A percentile compares a stretch with the other conserved stretches of the same genome.
phyloP scores from a whole-genome alignment of 1,139 yeast genomes.

The Hemisphaericaspora subhashii region DNA sequence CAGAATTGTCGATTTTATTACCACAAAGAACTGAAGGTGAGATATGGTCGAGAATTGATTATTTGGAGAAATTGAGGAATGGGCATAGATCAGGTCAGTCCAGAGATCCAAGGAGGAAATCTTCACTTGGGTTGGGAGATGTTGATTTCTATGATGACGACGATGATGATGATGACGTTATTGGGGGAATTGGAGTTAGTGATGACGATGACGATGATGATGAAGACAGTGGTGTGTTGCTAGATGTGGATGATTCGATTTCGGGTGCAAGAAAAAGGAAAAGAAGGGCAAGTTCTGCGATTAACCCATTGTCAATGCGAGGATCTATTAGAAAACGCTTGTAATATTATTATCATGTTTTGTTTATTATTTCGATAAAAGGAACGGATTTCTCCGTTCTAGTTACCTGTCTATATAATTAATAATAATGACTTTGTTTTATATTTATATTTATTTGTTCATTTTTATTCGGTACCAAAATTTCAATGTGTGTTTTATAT shows the following conservation, averaged over 20 bases:
- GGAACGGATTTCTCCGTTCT: neutral
- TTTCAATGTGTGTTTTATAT: neutral
- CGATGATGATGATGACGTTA: constrained; percentile 41
- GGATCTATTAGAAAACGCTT: constrained; percentile 12
- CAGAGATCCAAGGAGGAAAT: constrained; percentile 32
- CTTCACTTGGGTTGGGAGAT: constrained; percentile 46
- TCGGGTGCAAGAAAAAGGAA: constrained; percentile 28
- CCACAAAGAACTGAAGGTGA: constrained; percentile 77
- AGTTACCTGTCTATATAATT: neutral
- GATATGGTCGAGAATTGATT: constrained; percentile 61
- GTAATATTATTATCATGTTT: neutral
- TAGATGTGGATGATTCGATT: constrained; percentile 39
- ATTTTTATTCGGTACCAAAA: neutral
- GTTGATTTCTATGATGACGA: constrained; percentile 49
- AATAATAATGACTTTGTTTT: neutral
- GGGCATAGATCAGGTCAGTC: constrained; percentile 40
- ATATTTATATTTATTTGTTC: constrained; percentile 2
- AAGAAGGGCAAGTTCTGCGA: constrained; percentile 46
- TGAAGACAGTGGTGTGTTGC: constrained; percentile 28
- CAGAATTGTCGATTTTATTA: constrained; percentile 70
- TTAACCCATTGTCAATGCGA: constrained; percentile 39
- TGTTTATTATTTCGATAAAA: neutral
- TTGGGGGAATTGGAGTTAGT: constrained; percentile 38
- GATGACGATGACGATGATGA: constrained; percentile 34
- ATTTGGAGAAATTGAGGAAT: constrained; percentile 49